Conservation (phyloP, 23 red algal species). For the Gracilaria vermiculophylla region DNA sequence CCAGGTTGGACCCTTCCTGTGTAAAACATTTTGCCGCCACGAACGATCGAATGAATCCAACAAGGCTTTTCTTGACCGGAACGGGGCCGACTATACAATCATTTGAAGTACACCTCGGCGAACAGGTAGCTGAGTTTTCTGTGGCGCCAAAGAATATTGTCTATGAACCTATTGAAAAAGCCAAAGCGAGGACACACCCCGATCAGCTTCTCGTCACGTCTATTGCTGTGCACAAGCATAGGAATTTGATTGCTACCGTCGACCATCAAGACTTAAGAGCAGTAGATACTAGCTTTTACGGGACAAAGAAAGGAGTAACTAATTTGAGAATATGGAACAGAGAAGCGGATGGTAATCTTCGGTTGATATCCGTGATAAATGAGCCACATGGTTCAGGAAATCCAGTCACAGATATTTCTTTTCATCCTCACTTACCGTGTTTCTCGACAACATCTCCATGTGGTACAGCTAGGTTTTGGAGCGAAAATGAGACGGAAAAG, state of each 20-base stretch:
- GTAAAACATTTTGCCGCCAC: background rate
- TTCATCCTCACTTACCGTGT: constrained; percentile 28
- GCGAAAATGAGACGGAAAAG: background rate
- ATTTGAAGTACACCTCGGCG: constrained; percentile 36
- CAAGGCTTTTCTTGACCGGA: constrained; percentile 20
- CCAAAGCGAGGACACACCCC: background rate
- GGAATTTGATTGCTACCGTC: constrained; percentile 35
- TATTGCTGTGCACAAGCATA: background rate
- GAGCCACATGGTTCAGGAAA: constrained; percentile 46
- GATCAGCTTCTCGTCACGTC: constrained; percentile 1
- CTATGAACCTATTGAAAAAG: background rate
- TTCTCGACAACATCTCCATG: constrained; percentile 32
- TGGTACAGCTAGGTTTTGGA: constrained; percentile 56
- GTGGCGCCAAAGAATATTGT: constrained; percentile 35
- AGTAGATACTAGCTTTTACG: background rate
- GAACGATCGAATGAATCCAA: background rate
- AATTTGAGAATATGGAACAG: constrained; percentile 42
- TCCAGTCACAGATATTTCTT: constrained; percentile 16
- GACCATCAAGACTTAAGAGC: constrained; percentile 16
- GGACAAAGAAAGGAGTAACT: background rate
- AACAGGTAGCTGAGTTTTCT: constrained; percentile 29
- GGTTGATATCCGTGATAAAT: constrained; percentile 14
- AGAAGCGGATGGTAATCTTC: background rate
- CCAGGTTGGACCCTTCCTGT: background rate
- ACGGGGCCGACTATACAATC: constrained; percentile 35